Conservation (phyloP, 371 early-diverging fungal genomes). For the Mucor saturninus region DNA sequence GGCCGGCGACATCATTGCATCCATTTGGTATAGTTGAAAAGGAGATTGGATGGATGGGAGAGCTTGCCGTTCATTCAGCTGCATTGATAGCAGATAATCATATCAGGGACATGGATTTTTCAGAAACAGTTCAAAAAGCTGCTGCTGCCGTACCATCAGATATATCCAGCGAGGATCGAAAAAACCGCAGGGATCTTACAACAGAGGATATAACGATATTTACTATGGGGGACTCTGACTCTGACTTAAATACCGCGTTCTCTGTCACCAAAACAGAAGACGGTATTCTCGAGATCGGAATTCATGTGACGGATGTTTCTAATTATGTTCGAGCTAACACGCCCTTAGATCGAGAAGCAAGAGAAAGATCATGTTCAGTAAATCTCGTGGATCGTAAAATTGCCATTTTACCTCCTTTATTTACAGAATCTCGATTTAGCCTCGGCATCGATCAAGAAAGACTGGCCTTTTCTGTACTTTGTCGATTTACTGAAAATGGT, state of each 20-base stretch:
- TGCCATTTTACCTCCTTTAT: constrained; percentile 86
- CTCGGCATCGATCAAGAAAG: constrained; percentile 67
- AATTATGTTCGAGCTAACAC: constrained; percentile 73
- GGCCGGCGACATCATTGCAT: constrained; percentile 48
- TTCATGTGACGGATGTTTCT: constrained; percentile 93
- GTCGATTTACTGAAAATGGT: constrained; percentile 65
- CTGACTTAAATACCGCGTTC: constrained; percentile 32
- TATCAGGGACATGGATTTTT: constrained; percentile 37
- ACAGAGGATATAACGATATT: constrained; percentile 21
- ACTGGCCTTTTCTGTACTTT: constrained; percentile 57
- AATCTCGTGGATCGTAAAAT: constrained; percentile 78
- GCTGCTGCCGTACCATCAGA: constrained; percentile 7
- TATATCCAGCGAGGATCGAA: not conserved
- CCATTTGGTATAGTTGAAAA: constrained; percentile 48
- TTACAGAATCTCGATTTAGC: constrained; percentile 76
- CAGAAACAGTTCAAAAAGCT: constrained; percentile 27
- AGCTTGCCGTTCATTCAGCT: constrained; percentile 37
- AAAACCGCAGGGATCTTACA: constrained; percentile 25
- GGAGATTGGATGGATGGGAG: constrained; percentile 49
- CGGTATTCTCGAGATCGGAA: constrained; percentile 68
- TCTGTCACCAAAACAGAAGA: constrained; percentile 25
- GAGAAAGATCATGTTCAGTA: constrained; percentile 77
- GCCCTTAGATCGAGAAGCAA: constrained; percentile 80
- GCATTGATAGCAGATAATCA: constrained; percentile 47
- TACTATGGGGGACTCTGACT: constrained; percentile 18